Percentiles rank a stretch among this genome's conserved stretches.
These are phyloP conservation scores for Gracilaria gracilis DNA, from an alignment of 23 red algal species.

Conservation along the genomic window DNA sequence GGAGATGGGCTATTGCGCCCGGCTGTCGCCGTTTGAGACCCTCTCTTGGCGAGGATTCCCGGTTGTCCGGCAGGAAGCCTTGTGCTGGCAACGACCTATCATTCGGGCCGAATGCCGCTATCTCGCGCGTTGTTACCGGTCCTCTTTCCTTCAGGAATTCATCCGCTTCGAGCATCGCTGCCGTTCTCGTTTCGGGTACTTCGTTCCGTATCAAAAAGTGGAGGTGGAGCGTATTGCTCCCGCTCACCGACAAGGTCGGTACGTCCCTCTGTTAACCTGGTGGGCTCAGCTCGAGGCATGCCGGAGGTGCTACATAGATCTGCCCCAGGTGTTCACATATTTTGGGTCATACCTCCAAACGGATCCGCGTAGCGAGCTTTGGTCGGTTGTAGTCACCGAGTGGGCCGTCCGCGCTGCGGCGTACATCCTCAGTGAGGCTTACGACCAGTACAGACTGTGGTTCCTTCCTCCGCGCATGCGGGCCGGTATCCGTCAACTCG, in stretches of 20 bases:
- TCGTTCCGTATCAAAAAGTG: too few relatives aligned
- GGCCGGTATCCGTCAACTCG: background rate
- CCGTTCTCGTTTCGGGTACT: too few relatives aligned
- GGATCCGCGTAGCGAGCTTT: background rate
- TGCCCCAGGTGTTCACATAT: conserved; percentile 17
- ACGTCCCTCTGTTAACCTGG: too few relatives aligned
- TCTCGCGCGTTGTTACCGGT: background rate
- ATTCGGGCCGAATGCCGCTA: background rate
- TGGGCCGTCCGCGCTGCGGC: background rate
- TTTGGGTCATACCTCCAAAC: background rate
- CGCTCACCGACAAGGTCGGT: too few relatives aligned
- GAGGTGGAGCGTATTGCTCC: too few relatives aligned
- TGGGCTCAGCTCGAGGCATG: too few relatives aligned
- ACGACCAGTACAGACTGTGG: background rate
- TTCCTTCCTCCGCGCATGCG: background rate
- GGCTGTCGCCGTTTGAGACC: background rate
- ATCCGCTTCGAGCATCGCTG: too few relatives aligned
- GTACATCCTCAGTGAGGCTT: background rate
- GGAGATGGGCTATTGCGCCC: background rate
- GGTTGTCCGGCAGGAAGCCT: too few relatives aligned
- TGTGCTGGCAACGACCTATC: too few relatives aligned
- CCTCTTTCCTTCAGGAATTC: background rate
- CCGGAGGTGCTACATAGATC: too few relatives aligned
- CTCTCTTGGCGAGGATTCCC: too few relatives aligned
- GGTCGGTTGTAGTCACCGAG: conserved; percentile 15